Base-by-base conservation (phyloP, 192 early-diverging fungal genomes). In the Rhizophagus clarus region DNA sequence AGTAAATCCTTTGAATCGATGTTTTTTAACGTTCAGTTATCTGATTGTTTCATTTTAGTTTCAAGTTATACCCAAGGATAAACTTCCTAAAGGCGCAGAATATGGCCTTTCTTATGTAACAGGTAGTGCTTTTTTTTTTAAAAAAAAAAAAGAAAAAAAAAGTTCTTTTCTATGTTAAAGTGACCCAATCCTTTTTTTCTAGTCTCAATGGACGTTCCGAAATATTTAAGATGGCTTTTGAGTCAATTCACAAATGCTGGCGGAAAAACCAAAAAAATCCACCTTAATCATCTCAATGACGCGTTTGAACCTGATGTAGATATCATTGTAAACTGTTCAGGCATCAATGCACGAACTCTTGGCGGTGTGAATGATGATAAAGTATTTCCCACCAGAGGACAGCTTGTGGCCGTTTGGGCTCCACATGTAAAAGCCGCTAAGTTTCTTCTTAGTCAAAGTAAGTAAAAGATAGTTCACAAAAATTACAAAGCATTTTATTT, bases 261-360 rank as follows among this genome's bases (percentile, higher is more conserved):
- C 42, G 94, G 94, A 6, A 81, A 77, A 29, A 80, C 88, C 11
- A 72, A 83, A 20, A 71, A 80, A 4, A 64, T 67, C 2, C 75
- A 63, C 14, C 70, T 92, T 12, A 51, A 63, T 10, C 87, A 89
- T 72, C 82, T 91, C 20, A 29, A 76, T 1, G 88, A 90, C 71
- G 84, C 83, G 32, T 81, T 82, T 12, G 82, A 77, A 10, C 82
- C 81, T 42, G 83, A 86, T 22, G 85, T 88, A 34, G 85, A 88
- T 28, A 83, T 92, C 60, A 88, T 95, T 77, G 86, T 97, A 61
- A 96, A 96, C 73, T 96, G 96, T 79, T 90, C 95, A n/a, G 96
- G 92, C 1, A 81, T 91, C 20, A 89, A 90, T 9, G 91, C 93
- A 34, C 73, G 86, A 28, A 79, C 47, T 22, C 82, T 96, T 6